phyloP scores from a whole-genome alignment of 345 rosid genomes.

The Salix arbutifolia region DNA sequence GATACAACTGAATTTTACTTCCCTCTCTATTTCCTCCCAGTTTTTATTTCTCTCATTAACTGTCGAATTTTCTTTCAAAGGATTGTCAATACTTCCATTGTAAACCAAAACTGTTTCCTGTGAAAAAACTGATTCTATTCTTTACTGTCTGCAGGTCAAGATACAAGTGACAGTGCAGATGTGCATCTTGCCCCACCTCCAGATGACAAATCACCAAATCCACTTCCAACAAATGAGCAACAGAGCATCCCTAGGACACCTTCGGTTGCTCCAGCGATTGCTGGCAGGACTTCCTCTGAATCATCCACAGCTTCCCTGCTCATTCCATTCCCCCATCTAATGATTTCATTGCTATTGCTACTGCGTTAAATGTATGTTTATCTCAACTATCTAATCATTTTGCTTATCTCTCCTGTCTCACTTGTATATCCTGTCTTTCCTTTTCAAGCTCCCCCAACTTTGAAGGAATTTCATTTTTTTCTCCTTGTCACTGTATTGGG shows the following conservation, averaged over 20 bases:
- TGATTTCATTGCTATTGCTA: slow-evolving; percentile 13
- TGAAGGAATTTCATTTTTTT: not conserved
- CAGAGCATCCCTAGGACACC: slow-evolving; percentile 19
- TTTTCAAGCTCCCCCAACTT: slow-evolving; percentile 4
- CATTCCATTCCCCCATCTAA: not conserved
- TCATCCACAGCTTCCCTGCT: slow-evolving; percentile 14
- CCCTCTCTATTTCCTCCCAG: not conserved
- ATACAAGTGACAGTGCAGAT: slow-evolving; percentile 9
- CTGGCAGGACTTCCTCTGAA: slow-evolving; percentile 14
- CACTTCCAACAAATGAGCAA: slow-evolving; percentile 33
- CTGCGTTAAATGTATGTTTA: not conserved
- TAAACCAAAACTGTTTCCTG: not conserved
- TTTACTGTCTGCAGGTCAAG: slow-evolving; percentile 26
- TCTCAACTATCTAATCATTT: not conserved
- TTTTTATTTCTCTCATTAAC: not conserved
- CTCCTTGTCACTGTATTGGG: not conserved
- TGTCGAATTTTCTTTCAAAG: not conserved
- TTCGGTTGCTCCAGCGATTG: slow-evolving; percentile 25
- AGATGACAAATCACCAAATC: slow-evolving; percentile 10
- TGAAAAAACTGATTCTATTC: not conserved
- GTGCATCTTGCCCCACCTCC: slow-evolving; percentile 17
- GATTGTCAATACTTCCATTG: no score
- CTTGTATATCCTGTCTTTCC: slow-evolving; percentile 22
- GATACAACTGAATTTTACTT: not conserved
- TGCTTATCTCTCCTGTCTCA: not conserved